Base-by-base conservation (phyloP, 495 filamentous ascomycete genomes). In the Apodospora peruviana region DNA sequence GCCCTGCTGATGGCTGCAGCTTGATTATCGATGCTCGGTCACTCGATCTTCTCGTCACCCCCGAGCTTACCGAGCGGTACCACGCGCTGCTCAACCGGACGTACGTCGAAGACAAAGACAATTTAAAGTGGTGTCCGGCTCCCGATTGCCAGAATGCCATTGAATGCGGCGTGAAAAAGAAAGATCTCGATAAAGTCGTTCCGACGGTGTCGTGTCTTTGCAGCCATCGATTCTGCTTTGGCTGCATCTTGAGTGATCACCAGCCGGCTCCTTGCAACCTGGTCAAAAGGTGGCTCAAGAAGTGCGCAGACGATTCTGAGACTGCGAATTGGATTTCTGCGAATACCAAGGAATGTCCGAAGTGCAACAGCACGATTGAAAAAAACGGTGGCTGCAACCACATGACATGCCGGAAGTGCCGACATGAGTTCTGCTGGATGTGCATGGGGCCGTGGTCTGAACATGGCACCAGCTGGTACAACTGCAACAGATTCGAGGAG, bases 401-500 rank as follows among this genome's bases (percentile, higher is more conserved):
- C 63, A 98, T 98, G 93, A 98, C 93, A 0, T 98, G 93, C 67
- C 81, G 93, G 39, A 98, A 98, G 68, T 98, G 93, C 74, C 91
- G 93, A 59, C 85, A 97, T 62, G 93, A 98, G 65, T 98, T 98
- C 60, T 98, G 93, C 73, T 98, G 93, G 93, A 96, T 98, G 83
- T 98, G 93, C 66, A 98, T 98, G 93, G 93, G 93, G 1, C 73
- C 95, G 8, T 98, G 93, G 93, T 90, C 89, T 1, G 93, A 98
- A 65, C 93, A 98, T 60, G 93, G 93, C 48, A 97, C 93, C n/a
- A 96, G 90, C 70, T 98, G 93, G 93, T 98, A 98, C 70, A 98
- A 95, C 65, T 98, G 93, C 78, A 98, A 94, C 59, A 76, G 93
- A 5, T 98, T 86, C 61, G 93, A 97, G 62, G 93, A 97, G 69